phyloP scores from a whole-genome alignment of 2,329 filamentous ascomycete species.

The Botryosphaeria dothidea region DNA sequence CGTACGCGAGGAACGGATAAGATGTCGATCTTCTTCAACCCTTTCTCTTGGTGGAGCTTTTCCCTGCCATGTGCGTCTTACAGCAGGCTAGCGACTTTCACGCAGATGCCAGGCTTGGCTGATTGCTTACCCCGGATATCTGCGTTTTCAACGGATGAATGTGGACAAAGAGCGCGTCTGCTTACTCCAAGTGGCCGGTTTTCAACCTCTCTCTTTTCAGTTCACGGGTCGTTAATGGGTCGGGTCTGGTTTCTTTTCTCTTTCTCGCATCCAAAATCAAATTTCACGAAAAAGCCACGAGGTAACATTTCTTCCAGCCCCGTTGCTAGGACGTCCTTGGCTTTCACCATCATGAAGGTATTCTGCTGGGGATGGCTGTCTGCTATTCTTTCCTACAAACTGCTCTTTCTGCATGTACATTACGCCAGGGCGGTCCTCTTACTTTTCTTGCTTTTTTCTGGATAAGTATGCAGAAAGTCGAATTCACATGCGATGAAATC shows the following conservation, averaged over 20 bases:
- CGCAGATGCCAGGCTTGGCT: not conserved
- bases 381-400: not conserved
- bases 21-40: not conserved
- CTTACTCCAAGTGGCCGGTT: not conserved
- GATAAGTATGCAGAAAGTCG: constrained; percentile 2
- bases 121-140: not conserved
- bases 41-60: not conserved
- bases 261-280: not conserved
- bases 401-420: constrained; percentile 6
- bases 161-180: not conserved
- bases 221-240: not conserved
- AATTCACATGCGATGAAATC: constrained; percentile 6
- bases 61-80: not conserved
- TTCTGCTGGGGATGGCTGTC: not conserved
- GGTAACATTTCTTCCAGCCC: not conserved
- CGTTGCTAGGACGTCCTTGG: not conserved
- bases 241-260: not conserved
- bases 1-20: constrained; percentile 53
- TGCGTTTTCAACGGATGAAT: not conserved
- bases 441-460: not conserved
- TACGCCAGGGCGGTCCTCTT: not conserved
- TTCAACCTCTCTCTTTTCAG: not conserved
- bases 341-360: not conserved
- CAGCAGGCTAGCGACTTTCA: not conserved
- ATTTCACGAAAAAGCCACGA: not conserved